Evolutionary conservation across 1,284 basidiomycete species (phyloP).

Genomic region (Papiliotrema fonsecae): DNA sequence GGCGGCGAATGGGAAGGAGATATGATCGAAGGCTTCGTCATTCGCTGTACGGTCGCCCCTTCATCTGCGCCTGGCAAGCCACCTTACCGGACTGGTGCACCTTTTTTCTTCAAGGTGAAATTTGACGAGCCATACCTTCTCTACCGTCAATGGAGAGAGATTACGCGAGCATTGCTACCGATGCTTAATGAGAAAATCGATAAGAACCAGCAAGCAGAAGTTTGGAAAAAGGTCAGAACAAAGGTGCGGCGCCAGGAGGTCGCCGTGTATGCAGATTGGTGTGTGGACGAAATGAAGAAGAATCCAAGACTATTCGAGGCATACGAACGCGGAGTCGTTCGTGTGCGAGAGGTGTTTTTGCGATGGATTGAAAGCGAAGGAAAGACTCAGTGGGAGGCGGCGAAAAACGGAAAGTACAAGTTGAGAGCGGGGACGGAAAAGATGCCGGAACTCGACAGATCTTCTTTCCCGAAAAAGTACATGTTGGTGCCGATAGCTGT

Average conservation of each 20-base stretch:
- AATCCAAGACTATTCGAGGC: constrained; percentile 61
- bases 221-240: constrained; percentile 36
- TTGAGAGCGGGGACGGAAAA: constrained; percentile 19
- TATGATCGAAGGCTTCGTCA: constrained; percentile 93
- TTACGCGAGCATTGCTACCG: constrained; percentile 71
- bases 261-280: constrained; percentile 49
- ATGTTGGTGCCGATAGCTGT: constrained; percentile 84
- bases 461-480: constrained; percentile 59
- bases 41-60: constrained; percentile 64
- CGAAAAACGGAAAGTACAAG: constrained; percentile 43
- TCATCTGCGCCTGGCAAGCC: constrained; percentile 42
- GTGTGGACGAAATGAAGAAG: constrained; percentile 57
- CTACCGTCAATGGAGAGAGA: constrained; percentile 96
- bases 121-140: constrained; percentile 99
- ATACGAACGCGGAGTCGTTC: constrained; percentile 70
- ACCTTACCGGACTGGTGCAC: constrained; percentile 71
- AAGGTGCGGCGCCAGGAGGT: constrained; percentile 47
- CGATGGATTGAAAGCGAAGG: constrained; percentile 60
- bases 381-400: constrained; percentile 51
- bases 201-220: constrained; percentile 11
- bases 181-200: constrained; percentile 20
- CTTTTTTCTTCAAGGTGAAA: constrained; percentile 99
- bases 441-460: constrained; percentile 14
- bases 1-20: constrained; percentile 77
- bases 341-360: constrained; percentile 74